Percentiles rank a stretch among this genome's conserved stretches.
These are phyloP conservation scores for Posidonia oceanica DNA, from an alignment of 116 monocot genomes.

Conservation along the genomic window DNA sequence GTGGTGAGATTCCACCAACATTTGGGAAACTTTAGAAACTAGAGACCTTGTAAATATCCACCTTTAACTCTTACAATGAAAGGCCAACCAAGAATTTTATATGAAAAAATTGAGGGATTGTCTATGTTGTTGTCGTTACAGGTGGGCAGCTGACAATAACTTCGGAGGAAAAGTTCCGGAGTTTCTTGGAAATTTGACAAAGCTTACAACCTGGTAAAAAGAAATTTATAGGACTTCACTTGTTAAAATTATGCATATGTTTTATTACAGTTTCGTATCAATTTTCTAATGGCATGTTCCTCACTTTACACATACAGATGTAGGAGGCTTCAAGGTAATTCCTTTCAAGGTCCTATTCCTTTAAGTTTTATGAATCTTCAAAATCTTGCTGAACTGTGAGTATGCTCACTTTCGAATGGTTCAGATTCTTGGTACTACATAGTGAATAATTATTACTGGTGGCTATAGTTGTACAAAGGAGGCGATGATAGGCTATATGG, in stretches of 20 bases:
- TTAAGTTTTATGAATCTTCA: not conserved
- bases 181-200: slow-evolving; percentile 31
- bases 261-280: no score
- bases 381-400: not conserved
- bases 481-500: no score
- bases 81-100: no score
- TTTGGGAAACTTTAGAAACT: slow-evolving; percentile 42
- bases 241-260: no score
- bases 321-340: slow-evolving; percentile 22
- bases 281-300: not conserved
- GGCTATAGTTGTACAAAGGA: no score
- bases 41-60: slow-evolving; percentile 31
- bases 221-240: not conserved
- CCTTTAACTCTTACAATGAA: no score
- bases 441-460: no score
- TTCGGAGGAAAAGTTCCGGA: slow-evolving; percentile 16
- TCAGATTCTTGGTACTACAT: slow-evolving; percentile 7
- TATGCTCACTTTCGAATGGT: not conserved
- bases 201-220: slow-evolving; percentile 13
- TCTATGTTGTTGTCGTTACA: slow-evolving; percentile 5
- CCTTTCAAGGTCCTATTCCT: slow-evolving; percentile 14
- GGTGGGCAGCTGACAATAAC: slow-evolving; percentile 63
- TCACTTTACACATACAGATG: not conserved
- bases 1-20: not conserved
- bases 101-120: no score